Conservation (phyloP, 306 rosid genomes). For the Adenanthera pavonina region DNA sequence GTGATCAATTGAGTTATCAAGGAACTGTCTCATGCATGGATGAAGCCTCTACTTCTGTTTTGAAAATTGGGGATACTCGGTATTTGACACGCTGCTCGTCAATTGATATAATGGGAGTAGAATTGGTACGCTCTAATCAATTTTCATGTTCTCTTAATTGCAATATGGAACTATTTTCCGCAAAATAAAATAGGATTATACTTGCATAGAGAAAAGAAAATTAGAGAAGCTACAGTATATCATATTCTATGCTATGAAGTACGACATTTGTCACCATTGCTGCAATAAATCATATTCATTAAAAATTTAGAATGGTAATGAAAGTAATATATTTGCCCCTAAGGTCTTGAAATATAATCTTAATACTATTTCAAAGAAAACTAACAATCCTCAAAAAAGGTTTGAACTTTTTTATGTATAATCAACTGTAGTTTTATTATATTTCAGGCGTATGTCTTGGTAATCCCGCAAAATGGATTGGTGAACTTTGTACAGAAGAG, state of each 20-base stretch:
- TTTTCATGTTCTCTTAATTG: not conserved
- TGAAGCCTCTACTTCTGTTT: slow-evolving; percentile 37
- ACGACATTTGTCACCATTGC: too few relatives aligned
- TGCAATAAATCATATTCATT: too few relatives aligned
- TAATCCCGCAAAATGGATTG: slow-evolving; percentile 42
- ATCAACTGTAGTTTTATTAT: not conserved
- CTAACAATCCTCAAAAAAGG: not conserved
- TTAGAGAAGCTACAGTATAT: not conserved
- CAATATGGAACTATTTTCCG: not conserved
- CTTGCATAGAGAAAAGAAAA: not conserved
- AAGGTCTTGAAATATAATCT: not conserved
- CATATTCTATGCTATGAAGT: not conserved
- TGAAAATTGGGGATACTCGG: slow-evolving; percentile 43
- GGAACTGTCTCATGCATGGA: slow-evolving; percentile 48
- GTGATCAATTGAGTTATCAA: not conserved
- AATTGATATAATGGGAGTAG: slow-evolving; percentile 56
- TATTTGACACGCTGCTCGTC: slow-evolving; percentile 51
- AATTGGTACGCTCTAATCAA: slow-evolving; percentile 54
- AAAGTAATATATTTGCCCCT: too few relatives aligned
- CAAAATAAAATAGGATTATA: too few relatives aligned
- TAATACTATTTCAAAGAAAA: not conserved
- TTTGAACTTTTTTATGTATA: not conserved
- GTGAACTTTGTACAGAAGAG: slow-evolving; percentile 34
- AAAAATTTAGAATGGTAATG: too few relatives aligned
- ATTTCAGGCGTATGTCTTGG: slow-evolving; percentile 67